Evolutionary conservation across 1,284 basidiomycete species (phyloP).

Genomic region (Stygiomarasmius scandens): DNA sequence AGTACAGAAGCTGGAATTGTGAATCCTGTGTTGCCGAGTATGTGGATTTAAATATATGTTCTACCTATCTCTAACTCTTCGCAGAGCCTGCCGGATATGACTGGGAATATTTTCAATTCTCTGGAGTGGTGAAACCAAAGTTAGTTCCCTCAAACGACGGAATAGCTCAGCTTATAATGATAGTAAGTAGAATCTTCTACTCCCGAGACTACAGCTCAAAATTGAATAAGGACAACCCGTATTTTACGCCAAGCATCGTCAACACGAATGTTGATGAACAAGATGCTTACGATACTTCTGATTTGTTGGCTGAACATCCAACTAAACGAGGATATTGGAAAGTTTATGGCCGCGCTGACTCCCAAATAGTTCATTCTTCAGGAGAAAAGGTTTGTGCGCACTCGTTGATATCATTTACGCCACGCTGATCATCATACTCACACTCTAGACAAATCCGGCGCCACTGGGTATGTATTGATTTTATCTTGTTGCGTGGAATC

Average conservation of each 20-base stretch:
- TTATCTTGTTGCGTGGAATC: not conserved
- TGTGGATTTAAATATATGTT: constrained; percentile 9
- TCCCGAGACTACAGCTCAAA: too few relatives aligned
- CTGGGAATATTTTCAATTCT: constrained; percentile 29
- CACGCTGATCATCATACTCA: not conserved
- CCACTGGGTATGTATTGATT: constrained; percentile 31
- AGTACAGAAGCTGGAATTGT: not conserved
- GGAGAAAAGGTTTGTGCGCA: constrained; percentile 45
- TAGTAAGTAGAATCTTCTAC: constrained; percentile 10
- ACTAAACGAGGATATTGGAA: constrained; percentile 45
- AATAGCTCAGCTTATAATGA: constrained; percentile 20
- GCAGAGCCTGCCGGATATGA: constrained; percentile 20
- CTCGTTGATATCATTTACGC: too few relatives aligned
- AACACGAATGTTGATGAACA: constrained; percentile 26
- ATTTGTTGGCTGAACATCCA: constrained; percentile 48
- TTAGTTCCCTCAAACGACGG: constrained; percentile 21
- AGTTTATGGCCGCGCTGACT: constrained; percentile 48
- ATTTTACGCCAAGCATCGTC: constrained; percentile 8
- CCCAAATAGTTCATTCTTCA: constrained; percentile 53
- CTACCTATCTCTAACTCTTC: not conserved
- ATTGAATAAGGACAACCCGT: too few relatives aligned
- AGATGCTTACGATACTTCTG: constrained; percentile 36
- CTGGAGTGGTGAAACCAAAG: constrained; percentile 10
- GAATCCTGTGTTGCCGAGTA: constrained; percentile 20
- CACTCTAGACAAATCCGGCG: constrained; percentile 34